Evolutionary conservation across 495 filamentous ascomycete species (phyloP), one percentile per base, ranked within the genome.

Genomic region (Trichocladium antarcticum): DNA sequence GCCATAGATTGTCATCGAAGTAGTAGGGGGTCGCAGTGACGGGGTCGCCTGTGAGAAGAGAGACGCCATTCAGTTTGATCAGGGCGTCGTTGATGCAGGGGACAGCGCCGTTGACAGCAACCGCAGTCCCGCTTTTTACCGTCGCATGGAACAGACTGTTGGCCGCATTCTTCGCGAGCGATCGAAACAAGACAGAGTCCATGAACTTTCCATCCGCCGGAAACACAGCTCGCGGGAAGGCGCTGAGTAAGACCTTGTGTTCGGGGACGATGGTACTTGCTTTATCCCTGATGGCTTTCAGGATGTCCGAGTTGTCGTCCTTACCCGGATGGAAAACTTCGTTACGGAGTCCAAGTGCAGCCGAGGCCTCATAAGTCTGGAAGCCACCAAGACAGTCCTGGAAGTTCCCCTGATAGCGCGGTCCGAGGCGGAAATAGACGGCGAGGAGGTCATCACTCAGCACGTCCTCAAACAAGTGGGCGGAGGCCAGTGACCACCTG

Each of bases 321-420:
- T 88, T 94, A 7, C 88, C 90, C 10, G 87, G 84, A 62, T 95
- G 87, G 20, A 95, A 76, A 42, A 86, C 76, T 60, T 98, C 92
- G 60, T 96, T 95, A 42, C 88, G 83, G 44, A 96, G 73, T 49
- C 90, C 89, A 21, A 98, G 68, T 21, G 85, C 79, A 15, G 92
- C 89, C 20, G 93, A 96, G n/a, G 93, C 89, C 51, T 82, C 82
- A 61, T 97, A 98, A 0, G 92, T 98, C 60, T 96, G 89, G 58
- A 98, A 95, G 14, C 89, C 90, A 9, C 92, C 92, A 17, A 98
- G 73, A 52, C 87, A 89, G 61, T 98, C 92, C 62, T 98, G 92
- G 57, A 90, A 95, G 60, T 96, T 97, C 1, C 92, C 92, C 63
- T 84, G 80, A 57, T 98, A 98, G 29, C 87, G 81, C 17, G 86